These are phyloP conservation scores for Ascochyta rabiei DNA, from an alignment of 2,329 filamentous ascomycete species.

Conservation along the genomic window DNA sequence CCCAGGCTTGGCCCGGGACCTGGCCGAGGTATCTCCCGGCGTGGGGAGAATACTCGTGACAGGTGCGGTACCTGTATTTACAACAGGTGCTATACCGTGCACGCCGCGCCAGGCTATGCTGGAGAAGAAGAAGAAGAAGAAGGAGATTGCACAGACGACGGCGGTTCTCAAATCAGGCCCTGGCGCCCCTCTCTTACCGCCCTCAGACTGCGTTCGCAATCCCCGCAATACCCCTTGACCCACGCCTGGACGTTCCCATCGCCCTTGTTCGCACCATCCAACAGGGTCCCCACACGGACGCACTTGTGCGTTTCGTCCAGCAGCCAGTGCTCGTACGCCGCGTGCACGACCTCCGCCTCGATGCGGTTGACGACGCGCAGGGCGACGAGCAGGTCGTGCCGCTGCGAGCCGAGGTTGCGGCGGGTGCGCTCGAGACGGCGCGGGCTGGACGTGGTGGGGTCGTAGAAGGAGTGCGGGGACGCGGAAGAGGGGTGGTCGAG, in stretches of 20 bases:
- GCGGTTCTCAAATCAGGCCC: conserved; percentile 12
- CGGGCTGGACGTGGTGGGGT: conserved; percentile 40
- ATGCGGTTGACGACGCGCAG: conserved; percentile 88
- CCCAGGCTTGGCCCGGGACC: no score
- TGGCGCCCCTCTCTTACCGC: conserved; percentile 13
- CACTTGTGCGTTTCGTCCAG: conserved; percentile 78
- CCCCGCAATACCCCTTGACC: conserved; percentile 67
- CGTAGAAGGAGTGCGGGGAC: conserved; percentile 17
- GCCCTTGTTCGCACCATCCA: conserved; percentile 48
- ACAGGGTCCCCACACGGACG: conserved; percentile 62
- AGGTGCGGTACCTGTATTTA: no score
- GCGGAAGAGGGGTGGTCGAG: conserved; percentile 33
- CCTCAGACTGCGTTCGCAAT: conserved; percentile 56
- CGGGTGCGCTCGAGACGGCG: conserved; percentile 76
- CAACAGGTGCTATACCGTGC: background rate
- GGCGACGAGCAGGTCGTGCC: conserved; percentile 89
- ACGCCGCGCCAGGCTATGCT: background rate
- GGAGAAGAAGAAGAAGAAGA: background rate
- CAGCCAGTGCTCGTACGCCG: conserved; percentile 95
- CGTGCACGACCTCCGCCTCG: conserved; percentile 81
- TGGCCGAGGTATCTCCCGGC: no score
- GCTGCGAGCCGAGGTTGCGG: conserved; percentile 79
- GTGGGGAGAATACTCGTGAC: no score
- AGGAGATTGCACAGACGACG: no score
- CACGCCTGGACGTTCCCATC: conserved; percentile 58